These are phyloP conservation scores for Punctularia strigosozonata DNA, from an alignment of 768 basidiomycete genomes.

Conservation along the genomic window DNA sequence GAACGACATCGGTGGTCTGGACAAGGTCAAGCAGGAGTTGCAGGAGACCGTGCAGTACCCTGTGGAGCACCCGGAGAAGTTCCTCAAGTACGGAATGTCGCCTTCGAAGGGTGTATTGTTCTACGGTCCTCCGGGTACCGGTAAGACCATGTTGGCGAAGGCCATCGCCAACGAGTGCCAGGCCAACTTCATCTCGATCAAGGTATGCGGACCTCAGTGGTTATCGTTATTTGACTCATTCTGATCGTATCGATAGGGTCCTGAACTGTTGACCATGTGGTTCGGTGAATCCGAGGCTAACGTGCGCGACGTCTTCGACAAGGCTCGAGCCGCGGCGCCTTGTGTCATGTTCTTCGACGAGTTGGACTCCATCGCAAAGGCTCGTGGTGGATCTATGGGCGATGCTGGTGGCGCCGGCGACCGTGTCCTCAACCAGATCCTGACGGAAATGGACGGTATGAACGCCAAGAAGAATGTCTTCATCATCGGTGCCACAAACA, in stretches of 20 bases:
- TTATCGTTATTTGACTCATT: constrained; percentile 1
- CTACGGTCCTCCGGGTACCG: constrained; percentile 99
- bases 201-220: constrained; percentile 32
- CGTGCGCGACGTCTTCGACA: constrained; percentile 99
- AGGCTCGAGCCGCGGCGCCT: constrained; percentile 96
- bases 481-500: constrained; percentile 94
- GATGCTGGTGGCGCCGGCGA: constrained; percentile 96
- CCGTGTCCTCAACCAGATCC: constrained; percentile 93
- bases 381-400: constrained; percentile 75
- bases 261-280: constrained; percentile 99
- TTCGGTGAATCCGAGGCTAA: constrained; percentile 99
- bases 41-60: constrained; percentile 99
- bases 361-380: constrained; percentile 96
- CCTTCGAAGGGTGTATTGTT: constrained; percentile 99
- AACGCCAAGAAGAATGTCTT: constrained; percentile 99
- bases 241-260: constrained; percentile 42
- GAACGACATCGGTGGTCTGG: constrained; percentile 99
- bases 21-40: constrained; percentile 98
- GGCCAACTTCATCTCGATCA: constrained; percentile 99
- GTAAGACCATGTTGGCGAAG: constrained; percentile 98
- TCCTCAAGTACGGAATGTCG: constrained; percentile 99
- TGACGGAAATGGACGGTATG: constrained; percentile 99
- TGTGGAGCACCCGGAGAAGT: constrained; percentile 99
- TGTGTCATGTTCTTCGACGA: constrained; percentile 99
- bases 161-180: constrained; percentile 99